Percentiles rank a stretch among this genome's conserved stretches.
Conservation (phyloP, 257 asterid species). For the Solanum pinnatisectum region DNA sequence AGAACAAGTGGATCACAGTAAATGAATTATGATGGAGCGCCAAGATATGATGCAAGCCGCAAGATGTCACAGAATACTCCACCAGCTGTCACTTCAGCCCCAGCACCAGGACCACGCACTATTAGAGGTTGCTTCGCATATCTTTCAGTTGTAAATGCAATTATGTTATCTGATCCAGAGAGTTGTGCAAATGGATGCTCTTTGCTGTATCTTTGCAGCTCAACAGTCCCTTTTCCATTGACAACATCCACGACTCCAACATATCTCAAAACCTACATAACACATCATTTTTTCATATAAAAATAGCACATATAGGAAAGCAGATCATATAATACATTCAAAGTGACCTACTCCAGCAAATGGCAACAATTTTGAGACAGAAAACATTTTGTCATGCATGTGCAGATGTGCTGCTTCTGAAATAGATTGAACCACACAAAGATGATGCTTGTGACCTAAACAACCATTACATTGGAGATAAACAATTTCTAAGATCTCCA, state of each 20-base stretch:
- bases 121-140: constrained; percentile 79
- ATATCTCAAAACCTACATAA: constrained; percentile 76
- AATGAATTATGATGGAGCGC: constrained; percentile 71
- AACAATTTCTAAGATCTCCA: background rate
- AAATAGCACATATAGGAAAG: background rate
- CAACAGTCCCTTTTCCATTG: constrained; percentile 71
- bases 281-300: background rate
- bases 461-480: background rate
- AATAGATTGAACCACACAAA: background rate
- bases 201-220: constrained; percentile 61
- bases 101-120: constrained; percentile 99
- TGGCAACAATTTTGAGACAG: background rate
- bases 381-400: background rate
- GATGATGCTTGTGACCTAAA: background rate
- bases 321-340: background rate
- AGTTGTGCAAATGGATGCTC: constrained; percentile 96
- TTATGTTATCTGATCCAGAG: constrained; percentile 92
- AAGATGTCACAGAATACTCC: constrained; percentile 91
- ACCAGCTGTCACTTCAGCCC: constrained; percentile 97
- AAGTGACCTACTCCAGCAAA: background rate
- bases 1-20: background rate
- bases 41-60: constrained; percentile 95
- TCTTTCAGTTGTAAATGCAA: constrained; percentile 93
- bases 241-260: constrained; percentile 94
- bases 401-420: background rate